These are phyloP conservation scores for Candida boleticola DNA, from an alignment of 805 yeast species.

Conservation along the genomic window DNA sequence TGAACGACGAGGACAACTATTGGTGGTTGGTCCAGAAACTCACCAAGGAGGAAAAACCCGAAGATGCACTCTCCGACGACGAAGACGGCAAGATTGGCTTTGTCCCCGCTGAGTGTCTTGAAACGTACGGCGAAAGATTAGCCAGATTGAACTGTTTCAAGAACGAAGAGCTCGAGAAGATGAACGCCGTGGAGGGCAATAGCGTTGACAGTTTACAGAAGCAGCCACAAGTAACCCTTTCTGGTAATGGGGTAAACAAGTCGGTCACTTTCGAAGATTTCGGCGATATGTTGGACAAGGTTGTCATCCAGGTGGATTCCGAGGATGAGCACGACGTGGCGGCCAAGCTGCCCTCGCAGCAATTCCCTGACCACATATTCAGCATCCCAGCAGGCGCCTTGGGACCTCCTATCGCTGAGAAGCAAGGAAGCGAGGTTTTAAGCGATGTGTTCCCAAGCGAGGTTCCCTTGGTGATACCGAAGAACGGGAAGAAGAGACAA, in stretches of 20 bases:
- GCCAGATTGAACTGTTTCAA: slow-evolving; percentile 92
- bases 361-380: slow-evolving; percentile 4
- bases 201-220: slow-evolving; percentile 5
- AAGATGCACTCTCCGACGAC: slow-evolving; percentile 15
- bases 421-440: slow-evolving; percentile 38
- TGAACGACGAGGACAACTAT: slow-evolving; percentile 88
- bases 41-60: slow-evolving; percentile 26
- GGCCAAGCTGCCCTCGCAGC: not conserved
- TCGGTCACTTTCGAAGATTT: slow-evolving; percentile 41
- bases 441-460: slow-evolving; percentile 40
- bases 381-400: slow-evolving; percentile 5
- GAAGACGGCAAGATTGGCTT: slow-evolving; percentile 80
- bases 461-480: slow-evolving; percentile 25
- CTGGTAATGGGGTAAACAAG: slow-evolving; percentile 16
- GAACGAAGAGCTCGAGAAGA: slow-evolving; percentile 67
- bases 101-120: slow-evolving; percentile 94
- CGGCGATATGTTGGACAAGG: slow-evolving; percentile 16
- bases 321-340: slow-evolving; percentile 1
- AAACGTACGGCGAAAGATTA: slow-evolving; percentile 84
- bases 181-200: slow-evolving; percentile 2
- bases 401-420: slow-evolving; percentile 21
- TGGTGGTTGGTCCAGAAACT: slow-evolving; percentile 86
- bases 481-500: not conserved
- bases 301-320: not conserved
- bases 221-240: not conserved